Percentiles rank a stretch among this genome's conserved stretches.
Evolutionary conservation across 2,329 filamentous ascomycete species (phyloP).

Genomic region (Lachnellula hyalina): DNA sequence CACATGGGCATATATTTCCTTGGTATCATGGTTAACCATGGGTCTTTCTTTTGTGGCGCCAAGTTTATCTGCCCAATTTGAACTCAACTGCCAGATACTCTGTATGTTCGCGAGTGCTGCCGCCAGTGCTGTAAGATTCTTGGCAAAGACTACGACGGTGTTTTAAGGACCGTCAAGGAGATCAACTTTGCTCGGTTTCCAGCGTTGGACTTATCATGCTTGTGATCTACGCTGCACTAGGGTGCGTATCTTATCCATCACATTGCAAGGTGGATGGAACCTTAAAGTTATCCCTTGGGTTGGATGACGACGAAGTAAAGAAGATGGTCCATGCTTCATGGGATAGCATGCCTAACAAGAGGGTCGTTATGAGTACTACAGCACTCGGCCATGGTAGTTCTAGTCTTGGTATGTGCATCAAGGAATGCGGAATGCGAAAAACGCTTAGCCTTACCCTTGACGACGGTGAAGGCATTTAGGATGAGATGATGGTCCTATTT

Average conservation of each 20-base stretch:
- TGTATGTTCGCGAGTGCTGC: not conserved
- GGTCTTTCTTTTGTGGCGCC: not conserved
- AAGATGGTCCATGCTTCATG: not conserved
- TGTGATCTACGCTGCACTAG: not conserved
- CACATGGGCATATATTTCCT: too few species aligned
- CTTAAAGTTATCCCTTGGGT: conserved; percentile 7
- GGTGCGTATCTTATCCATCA: not conserved
- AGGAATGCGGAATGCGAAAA: not conserved
- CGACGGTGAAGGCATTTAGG: not conserved
- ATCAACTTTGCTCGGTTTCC: not conserved
- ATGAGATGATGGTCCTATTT: conserved; percentile 3
- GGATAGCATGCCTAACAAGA: not conserved
- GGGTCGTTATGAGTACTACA: conserved; percentile 13
- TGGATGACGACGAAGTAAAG: not conserved
- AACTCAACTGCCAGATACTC: not conserved
- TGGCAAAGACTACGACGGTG: conserved; percentile 6
- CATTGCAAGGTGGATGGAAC: conserved; percentile 5
- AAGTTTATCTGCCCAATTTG: not conserved
- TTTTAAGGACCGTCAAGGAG: not conserved
- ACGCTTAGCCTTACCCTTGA: not conserved
- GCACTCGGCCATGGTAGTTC: conserved; percentile 9
- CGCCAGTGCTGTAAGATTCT: not conserved
- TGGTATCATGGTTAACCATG: not conserved
- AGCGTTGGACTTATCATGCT: not conserved
- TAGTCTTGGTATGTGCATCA: conserved; percentile 7